Conservation (phyloP, 1,139 yeast genomes). For the Diutina mesorugosa region DNA sequence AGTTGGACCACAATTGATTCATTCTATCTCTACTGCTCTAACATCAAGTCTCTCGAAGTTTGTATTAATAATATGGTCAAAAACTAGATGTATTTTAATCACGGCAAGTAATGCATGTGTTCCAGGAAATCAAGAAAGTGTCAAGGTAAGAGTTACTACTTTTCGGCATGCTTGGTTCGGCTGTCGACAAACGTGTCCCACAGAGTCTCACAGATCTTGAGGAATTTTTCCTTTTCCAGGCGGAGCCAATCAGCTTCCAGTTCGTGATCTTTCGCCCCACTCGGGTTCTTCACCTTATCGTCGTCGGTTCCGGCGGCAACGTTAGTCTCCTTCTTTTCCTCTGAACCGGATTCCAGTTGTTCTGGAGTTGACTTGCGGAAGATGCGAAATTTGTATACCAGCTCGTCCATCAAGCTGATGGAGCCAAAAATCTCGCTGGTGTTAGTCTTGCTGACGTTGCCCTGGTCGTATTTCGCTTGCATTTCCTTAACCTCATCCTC, state of each 20-base stretch:
- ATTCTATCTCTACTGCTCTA: too few species aligned
- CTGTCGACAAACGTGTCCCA: slow-evolving; percentile 23
- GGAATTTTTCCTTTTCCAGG: slow-evolving; percentile 32
- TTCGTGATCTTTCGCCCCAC: slow-evolving; percentile 2
- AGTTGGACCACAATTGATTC: too few species aligned
- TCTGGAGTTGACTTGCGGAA: slow-evolving; percentile 10
- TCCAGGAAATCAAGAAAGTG: background rate
- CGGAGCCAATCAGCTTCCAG: background rate
- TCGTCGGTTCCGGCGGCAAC: slow-evolving; percentile 2
- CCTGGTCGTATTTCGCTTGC: slow-evolving; percentile 18
- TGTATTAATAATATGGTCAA: too few species aligned
- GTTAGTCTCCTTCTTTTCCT: background rate
- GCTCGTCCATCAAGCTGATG: slow-evolving; percentile 30
- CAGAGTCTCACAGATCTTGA: slow-evolving; percentile 39
- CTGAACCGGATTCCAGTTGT: background rate
- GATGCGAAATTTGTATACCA: slow-evolving; percentile 26
- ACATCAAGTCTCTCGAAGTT: too few species aligned
- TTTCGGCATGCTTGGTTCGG: background rate
- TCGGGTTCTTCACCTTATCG: background rate
- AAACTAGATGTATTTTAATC: too few species aligned
- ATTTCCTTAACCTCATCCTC: slow-evolving; percentile 26
- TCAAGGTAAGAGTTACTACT: background rate
- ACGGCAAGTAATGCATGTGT: too few species aligned
- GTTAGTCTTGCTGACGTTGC: slow-evolving; percentile 7
- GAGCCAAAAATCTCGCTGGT: slow-evolving; percentile 20